These are phyloP conservation scores for Starmerella riodocensis DNA, from an alignment of 805 yeast genomes.

Conservation along the genomic window DNA sequence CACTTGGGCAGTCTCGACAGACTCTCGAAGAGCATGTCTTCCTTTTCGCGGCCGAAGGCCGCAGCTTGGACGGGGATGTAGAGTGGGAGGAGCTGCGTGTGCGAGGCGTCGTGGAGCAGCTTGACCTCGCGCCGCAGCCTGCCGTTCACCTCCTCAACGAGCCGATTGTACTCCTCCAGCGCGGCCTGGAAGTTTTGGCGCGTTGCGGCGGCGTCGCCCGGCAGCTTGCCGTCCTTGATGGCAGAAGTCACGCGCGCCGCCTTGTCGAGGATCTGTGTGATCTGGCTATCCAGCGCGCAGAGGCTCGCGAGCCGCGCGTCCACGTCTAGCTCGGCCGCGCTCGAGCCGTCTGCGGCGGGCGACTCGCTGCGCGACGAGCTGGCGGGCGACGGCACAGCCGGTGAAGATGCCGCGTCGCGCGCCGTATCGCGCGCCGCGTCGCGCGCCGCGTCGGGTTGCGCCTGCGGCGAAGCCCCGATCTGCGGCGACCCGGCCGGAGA, in stretches of 20 bases:
- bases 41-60: slow-evolving; percentile 46
- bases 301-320: slow-evolving; percentile 23
- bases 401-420: too few relatives aligned
- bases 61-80: slow-evolving; percentile 59
- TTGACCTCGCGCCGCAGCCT: slow-evolving; percentile 54
- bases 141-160: slow-evolving; percentile 46
- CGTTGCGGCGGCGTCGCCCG: slow-evolving; percentile 18
- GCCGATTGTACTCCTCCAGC: slow-evolving; percentile 38
- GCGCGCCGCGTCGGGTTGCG: too few relatives aligned
- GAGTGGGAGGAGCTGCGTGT: slow-evolving; percentile 48
- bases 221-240: slow-evolving; percentile 23
- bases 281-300: slow-evolving; percentile 21
- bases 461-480: too few relatives aligned
- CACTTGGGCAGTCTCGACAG: too few relatives aligned
- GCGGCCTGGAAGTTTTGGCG: slow-evolving; percentile 34
- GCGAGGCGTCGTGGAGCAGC: slow-evolving; percentile 38
- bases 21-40: slow-evolving; percentile 30
- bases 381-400: too few relatives aligned
- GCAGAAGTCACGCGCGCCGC: slow-evolving; percentile 23
- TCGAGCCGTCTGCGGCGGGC: too few relatives aligned
- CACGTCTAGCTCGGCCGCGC: slow-evolving; percentile 13
- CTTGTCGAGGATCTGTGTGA: slow-evolving; percentile 20
- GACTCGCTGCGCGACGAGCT: not conserved
- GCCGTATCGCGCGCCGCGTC: too few relatives aligned
- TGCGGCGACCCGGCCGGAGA: too few relatives aligned